Evolutionary conservation across 2,329 filamentous ascomycete species (phyloP), one percentile per base, ranked within the genome.

Genomic region (Verticillium dahliae): DNA sequence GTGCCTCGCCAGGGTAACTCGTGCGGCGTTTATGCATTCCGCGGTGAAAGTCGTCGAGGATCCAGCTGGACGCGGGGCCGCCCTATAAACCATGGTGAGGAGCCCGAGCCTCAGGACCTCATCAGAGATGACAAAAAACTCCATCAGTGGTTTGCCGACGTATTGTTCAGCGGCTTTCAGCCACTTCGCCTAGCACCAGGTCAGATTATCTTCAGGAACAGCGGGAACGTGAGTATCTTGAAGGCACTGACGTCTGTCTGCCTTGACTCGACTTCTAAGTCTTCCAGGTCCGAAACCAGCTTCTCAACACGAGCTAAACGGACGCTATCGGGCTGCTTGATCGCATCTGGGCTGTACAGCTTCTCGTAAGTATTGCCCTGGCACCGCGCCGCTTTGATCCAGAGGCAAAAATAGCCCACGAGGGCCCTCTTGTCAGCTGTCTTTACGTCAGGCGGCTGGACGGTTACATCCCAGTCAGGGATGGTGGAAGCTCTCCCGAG

Each of bases 281-380:
- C 71, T 33, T 69, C 68, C 60, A 72, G 67, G 58, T 75, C 75
- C 22, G 65, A 67, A 5, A 69, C 69, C 7, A 75, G 67, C 35
- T 63, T 64, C 54, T 63, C 67, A 18, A 72, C 77, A 60, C 76
- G 72, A 18, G 69, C 69, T 9, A 69, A 67, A 7, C 78, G 71
- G 11, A 72, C 65, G 7, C 69, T 60, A 9, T 72, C 71, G 0
- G 71, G 65, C 62, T 78, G 72, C 1, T 71, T 68, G 15, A 78
- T 71, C 0, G 77, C 74, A 4, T 74, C 76, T 1, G 75, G 75
- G 34, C 74, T 76, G 66, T 86, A 86, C 2, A 86, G 70, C 3
- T 79, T 73, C 67, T 85, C 79, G 62, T 86, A 86, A 33, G 85
- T 80, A 4, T 80, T 76, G 2, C 83, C 81, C 60, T 85, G 81